These are phyloP conservation scores for Talaromyces sp. DNA, from an alignment of 2,329 filamentous ascomycete species.

Conservation along the genomic window DNA sequence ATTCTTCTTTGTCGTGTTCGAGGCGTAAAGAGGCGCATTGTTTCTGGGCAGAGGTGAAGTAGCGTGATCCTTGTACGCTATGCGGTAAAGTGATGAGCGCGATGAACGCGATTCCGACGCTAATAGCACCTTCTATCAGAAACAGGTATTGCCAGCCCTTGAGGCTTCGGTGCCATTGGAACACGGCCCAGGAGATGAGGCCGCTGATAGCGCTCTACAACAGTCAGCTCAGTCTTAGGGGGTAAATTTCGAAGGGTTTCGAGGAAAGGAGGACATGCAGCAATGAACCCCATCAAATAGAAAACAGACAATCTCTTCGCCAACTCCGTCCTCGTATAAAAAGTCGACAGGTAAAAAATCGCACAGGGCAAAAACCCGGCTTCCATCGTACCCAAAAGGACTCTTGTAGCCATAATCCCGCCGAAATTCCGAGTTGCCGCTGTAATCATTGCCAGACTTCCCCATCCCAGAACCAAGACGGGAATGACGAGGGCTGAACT, in stretches of 20 bases:
- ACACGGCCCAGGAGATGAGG: slow-evolving; percentile 6
- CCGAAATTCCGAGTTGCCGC: slow-evolving; percentile 52
- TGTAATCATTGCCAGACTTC: slow-evolving; percentile 1
- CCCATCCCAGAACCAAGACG: slow-evolving; percentile 2
- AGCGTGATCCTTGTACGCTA: not conserved
- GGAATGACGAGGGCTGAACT: slow-evolving; percentile 3
- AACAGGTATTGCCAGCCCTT: slow-evolving; percentile 12
- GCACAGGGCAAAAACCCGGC: slow-evolving; percentile 48
- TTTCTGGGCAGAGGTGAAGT: not conserved
- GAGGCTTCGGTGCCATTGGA: slow-evolving; percentile 7
- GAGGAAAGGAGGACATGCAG: not conserved
- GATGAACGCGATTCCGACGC: slow-evolving; percentile 2
- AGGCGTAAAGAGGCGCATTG: not conserved
- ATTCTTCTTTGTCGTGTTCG: not conserved
- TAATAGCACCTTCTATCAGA: slow-evolving; percentile 10
- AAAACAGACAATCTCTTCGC: slow-evolving; percentile 1
- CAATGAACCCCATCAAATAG: slow-evolving; percentile 4
- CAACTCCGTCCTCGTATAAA: slow-evolving; percentile 7
- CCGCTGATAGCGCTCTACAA: slow-evolving; percentile 4
- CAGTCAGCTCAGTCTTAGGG: not conserved
- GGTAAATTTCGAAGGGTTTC: no score
- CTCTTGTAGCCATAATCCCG: slow-evolving; percentile 67
- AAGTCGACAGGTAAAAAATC: not conserved
- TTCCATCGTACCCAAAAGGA: slow-evolving; percentile 69
- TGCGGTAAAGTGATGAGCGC: not conserved